Evolutionary conservation across 345 rosid genomes (phyloP).

Genomic region (Eucalyptus marginata): DNA sequence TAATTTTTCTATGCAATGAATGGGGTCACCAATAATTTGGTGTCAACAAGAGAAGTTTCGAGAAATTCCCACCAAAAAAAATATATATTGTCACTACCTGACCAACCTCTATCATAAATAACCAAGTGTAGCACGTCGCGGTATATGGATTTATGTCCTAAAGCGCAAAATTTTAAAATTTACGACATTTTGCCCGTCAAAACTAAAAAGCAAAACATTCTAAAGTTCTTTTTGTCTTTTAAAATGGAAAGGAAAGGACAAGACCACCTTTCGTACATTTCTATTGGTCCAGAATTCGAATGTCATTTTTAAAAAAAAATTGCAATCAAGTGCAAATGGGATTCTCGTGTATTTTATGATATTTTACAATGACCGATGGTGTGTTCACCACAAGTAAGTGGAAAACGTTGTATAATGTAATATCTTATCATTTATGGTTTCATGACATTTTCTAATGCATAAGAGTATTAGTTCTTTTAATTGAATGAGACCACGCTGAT

Average conservation of each 20-base stretch:
- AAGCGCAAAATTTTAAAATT: background rate
- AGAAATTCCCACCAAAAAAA: background rate
- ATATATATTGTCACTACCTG: background rate
- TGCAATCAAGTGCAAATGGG: background rate
- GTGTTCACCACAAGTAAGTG: background rate
- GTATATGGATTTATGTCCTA: background rate
- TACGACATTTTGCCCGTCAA: background rate
- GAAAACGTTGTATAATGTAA: background rate
- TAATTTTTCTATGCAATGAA: background rate
- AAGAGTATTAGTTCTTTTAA: background rate
- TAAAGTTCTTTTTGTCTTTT: background rate
- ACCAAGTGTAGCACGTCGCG: background rate
- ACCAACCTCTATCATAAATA: background rate
- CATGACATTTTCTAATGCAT: background rate
- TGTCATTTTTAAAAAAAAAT: accelerated
- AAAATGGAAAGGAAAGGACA: too few species aligned
- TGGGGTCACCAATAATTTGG: background rate
- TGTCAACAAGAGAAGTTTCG: background rate
- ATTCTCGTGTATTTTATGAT: background rate
- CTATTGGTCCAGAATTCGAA: too few species aligned
- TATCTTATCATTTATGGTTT: background rate
- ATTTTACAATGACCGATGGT: too few species aligned
- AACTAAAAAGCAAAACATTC: background rate
- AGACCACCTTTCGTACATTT: too few species aligned
- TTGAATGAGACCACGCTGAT: background rate